These are phyloP conservation scores for Arthrobotrys conoides DNA, from an alignment of 2,329 filamentous ascomycete genomes.

Conservation along the genomic window DNA sequence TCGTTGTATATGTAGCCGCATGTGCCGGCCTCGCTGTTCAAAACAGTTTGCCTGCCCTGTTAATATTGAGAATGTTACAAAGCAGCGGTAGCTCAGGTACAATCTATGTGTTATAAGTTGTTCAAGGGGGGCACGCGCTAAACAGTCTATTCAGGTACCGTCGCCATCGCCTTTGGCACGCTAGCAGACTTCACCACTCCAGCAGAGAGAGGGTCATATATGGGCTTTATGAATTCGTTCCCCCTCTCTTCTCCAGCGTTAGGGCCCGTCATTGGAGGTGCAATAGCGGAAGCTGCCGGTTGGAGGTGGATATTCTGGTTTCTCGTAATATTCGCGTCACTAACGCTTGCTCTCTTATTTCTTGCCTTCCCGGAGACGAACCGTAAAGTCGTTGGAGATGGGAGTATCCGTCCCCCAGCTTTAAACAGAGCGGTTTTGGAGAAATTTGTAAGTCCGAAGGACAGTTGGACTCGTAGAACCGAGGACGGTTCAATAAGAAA, in stretches of 20 bases:
- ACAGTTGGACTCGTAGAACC: slow-evolving; percentile 11
- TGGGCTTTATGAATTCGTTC: slow-evolving; percentile 76
- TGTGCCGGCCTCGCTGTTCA: slow-evolving; percentile 75
- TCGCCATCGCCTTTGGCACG: slow-evolving; percentile 80
- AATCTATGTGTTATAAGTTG: background rate
- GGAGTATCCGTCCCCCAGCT: slow-evolving; percentile 72
- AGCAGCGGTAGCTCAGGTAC: slow-evolving; percentile 73
- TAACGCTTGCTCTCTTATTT: slow-evolving; percentile 69
- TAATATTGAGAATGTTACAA: slow-evolving; percentile 76
- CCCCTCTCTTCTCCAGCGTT: slow-evolving; percentile 71
- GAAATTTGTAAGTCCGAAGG: slow-evolving; percentile 32
- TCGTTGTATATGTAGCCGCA: slow-evolving; percentile 73
- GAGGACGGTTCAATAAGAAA: slow-evolving; percentile 65
- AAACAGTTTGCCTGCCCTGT: slow-evolving; percentile 72
- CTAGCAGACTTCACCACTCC: slow-evolving; percentile 80
- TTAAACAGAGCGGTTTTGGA: slow-evolving; percentile 69
- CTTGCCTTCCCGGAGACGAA: slow-evolving; percentile 75
- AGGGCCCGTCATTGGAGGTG: slow-evolving; percentile 76
- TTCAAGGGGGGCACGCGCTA: background rate
- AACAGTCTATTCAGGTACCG: slow-evolving; percentile 69
- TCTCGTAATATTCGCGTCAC: slow-evolving; percentile 70
- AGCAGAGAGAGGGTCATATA: slow-evolving; percentile 79
- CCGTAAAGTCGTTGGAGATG: slow-evolving; percentile 75
- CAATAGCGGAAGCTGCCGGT: slow-evolving; percentile 75
- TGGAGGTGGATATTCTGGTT: slow-evolving; percentile 82